phyloP scores from a whole-genome alignment of 1,284 basidiomycete species.

The Pulveroboletus sp. region DNA sequence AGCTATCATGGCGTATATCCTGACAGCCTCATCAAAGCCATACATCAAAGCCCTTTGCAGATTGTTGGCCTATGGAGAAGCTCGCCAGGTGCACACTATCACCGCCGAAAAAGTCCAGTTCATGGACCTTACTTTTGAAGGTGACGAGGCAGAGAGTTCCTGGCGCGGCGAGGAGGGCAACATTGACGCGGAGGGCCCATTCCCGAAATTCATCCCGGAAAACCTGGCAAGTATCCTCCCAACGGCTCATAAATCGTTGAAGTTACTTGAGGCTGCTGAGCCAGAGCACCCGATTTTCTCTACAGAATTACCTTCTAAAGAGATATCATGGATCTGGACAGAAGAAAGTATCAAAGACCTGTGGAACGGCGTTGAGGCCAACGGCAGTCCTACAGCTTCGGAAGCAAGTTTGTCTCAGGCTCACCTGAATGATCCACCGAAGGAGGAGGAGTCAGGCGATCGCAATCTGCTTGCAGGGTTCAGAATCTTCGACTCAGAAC shows the following conservation, averaged over 20 bases:
- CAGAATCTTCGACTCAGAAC: slow-evolving; percentile 64
- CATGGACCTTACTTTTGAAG: slow-evolving; percentile 34
- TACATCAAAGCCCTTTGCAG: slow-evolving; percentile 57
- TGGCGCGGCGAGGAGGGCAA: slow-evolving; percentile 42
- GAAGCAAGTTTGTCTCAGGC: not conserved
- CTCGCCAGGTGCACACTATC: slow-evolving; percentile 29
- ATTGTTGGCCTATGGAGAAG: slow-evolving; percentile 56
- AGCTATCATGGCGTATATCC: slow-evolving; percentile 61
- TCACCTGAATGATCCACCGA: not conserved
- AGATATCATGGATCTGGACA: slow-evolving; percentile 70
- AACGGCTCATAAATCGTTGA: slow-evolving; percentile 65
- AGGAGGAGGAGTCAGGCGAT: not conserved
- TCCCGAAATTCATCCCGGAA: slow-evolving; percentile 60
- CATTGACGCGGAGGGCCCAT: slow-evolving; percentile 41
- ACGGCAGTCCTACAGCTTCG: not conserved
- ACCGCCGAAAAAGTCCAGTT: slow-evolving; percentile 18
- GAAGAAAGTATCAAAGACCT: slow-evolving; percentile 48
- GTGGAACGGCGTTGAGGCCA: slow-evolving; percentile 34
- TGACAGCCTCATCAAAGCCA: slow-evolving; percentile 59
- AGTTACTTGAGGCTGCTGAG: slow-evolving; percentile 59
- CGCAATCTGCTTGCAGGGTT: slow-evolving; percentile 49
- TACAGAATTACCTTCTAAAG: slow-evolving; percentile 27
- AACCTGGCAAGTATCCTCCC: slow-evolving; percentile 53
- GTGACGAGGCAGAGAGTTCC: slow-evolving; percentile 41
- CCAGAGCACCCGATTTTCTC: slow-evolving; percentile 58